Base-by-base conservation (phyloP, 1,284 basidiomycete species). In the Ustilago xerochloae region DNA sequence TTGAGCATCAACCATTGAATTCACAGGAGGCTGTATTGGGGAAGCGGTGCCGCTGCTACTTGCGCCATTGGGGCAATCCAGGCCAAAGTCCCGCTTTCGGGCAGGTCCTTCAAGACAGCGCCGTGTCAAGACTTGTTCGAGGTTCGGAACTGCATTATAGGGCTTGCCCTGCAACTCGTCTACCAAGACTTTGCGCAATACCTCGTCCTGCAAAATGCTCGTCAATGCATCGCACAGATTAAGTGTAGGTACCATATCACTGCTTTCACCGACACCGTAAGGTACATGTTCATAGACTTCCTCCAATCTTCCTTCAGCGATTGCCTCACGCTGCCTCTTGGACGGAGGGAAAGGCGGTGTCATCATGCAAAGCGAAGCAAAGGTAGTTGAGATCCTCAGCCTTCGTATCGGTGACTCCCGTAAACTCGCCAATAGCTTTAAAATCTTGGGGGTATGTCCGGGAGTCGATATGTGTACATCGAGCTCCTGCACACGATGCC, bases 401-500 rank as follows among this genome's bases (percentile, higher is more conserved):
- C 79, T 56, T 18, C 67, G 59, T 20, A 81, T 63, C 4, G 76
- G 79, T 7, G 74, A 77, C 2, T 70, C 62, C 7, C 64, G 45
- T 9, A 83, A 50, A 18, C 63, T 65, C 15, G 78, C 63, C 2
- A 82, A 43, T 18, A 83, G 59, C 10, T 56, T 62, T 22, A 83
- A 50, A 28, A 76, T 70, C 52, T 65, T 71, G 20, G 63, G 62
- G 18, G 71, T 66, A 12, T 83, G 75, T 18, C 63, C 57, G 0
- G 78, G 75, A 6, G 75, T 75, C 1, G 80, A 60, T 10, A 80
- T 68, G 48, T 75, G 78, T 15, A 80, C 63, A 36, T 82, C 81
- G 6, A 82, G 73, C 53, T 82, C 78, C 47, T 82, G 70, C 3
- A 79, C 78, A 8, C 78, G 56, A n/a, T 74, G 69, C 74, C 78